phyloP scores from a whole-genome alignment of 1,284 basidiomycete species.

The Blastosporella zonata region DNA sequence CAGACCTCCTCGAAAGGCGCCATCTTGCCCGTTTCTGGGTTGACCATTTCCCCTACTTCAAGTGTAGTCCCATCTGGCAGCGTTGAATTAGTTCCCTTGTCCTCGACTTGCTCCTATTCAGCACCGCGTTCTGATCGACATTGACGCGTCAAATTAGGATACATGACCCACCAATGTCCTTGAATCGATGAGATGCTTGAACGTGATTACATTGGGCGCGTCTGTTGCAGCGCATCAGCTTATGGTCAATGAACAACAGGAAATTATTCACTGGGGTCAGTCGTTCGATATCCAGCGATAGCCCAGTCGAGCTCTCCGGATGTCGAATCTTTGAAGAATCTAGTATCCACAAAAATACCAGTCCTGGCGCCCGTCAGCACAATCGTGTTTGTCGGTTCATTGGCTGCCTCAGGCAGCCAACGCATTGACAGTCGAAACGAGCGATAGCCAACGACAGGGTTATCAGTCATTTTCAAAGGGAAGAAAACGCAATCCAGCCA shows the following conservation, averaged over 20 bases:
- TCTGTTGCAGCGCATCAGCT: conserved; percentile 6
- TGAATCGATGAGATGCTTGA: conserved; percentile 31
- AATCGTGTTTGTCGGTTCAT: conserved; percentile 31
- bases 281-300: conserved; percentile 31
- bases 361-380: conserved; percentile 28
- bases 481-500: background rate
- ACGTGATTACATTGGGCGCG: conserved; percentile 22
- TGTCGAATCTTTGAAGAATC: conserved; percentile 26
- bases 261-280: conserved; percentile 14
- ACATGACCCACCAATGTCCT: conserved; percentile 22
- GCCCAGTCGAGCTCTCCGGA: conserved; percentile 30
- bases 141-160: background rate
- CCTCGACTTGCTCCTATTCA: conserved; percentile 21
- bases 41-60: conserved; percentile 34
- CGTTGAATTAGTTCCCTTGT: conserved; percentile 27
- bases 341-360: conserved; percentile 31
- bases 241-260: background rate
- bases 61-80: conserved; percentile 28
- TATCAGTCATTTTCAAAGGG: background rate
- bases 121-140: background rate
- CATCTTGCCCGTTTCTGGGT: conserved; percentile 28
- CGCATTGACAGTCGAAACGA: conserved; percentile 29
- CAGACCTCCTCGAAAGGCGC: conserved; percentile 33
- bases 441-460: conserved; percentile 11
- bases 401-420: conserved; percentile 26